Percentiles rank a stretch among this genome's conserved stretches.
Conservation (phyloP, 1,284 basidiomycete species). For the Pulveroboletus sp. region DNA sequence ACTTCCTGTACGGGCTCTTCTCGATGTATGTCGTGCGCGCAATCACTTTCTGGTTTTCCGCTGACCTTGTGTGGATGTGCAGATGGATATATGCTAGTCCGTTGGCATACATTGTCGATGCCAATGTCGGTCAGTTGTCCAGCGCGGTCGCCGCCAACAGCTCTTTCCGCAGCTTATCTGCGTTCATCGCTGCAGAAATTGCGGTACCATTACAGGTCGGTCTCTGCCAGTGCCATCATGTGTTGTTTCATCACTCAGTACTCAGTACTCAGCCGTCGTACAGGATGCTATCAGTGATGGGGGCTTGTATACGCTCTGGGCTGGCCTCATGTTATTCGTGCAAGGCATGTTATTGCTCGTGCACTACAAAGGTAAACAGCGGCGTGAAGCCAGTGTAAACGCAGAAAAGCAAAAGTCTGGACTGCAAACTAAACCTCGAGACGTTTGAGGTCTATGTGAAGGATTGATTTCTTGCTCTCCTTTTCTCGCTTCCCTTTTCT, state of each 20-base stretch:
- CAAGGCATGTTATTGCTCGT: constrained; percentile 42
- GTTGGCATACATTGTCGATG: constrained; percentile 75
- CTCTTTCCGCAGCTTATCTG: constrained; percentile 62
- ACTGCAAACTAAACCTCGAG: not conserved
- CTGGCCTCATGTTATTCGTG: constrained; percentile 45
- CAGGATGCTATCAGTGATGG: constrained; percentile 52
- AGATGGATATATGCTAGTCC: constrained; percentile 73
- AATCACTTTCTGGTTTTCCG: not conserved
- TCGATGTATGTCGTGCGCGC: constrained; percentile 50
- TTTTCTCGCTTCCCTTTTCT: too few relatives aligned
- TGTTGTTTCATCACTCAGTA: not conserved
- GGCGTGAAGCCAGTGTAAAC: constrained; percentile 27
- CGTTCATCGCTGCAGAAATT: constrained; percentile 69
- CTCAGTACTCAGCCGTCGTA: not conserved
- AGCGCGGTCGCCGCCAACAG: constrained; percentile 72
- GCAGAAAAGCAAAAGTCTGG: constrained; percentile 11
- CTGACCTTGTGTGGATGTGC: constrained; percentile 1
- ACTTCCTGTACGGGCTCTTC: constrained; percentile 69
- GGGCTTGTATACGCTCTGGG: constrained; percentile 54
- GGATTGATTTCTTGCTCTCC: too few relatives aligned
- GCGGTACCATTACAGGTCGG: constrained; percentile 42
- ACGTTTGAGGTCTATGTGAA: too few relatives aligned
- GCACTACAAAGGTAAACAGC: constrained; percentile 40
- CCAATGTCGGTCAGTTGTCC: constrained; percentile 70
- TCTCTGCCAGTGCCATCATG: not conserved